Base-by-base conservation (phyloP, 805 yeast genomes). In the Starmerella cellae region DNA sequence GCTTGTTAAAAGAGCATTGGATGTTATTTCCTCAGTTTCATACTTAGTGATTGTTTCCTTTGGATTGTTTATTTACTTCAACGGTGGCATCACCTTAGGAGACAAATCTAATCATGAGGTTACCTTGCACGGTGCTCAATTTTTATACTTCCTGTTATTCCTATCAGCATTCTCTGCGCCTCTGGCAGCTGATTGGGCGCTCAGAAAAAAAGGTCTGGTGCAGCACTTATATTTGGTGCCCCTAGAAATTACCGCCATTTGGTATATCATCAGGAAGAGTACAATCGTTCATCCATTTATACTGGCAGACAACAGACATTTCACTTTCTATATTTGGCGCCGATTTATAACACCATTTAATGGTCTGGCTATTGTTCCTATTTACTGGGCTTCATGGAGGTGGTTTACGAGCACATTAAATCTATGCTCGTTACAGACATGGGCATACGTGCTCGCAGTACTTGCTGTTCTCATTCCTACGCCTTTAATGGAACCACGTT, bases 291-390 rank as follows among this genome's bases (percentile, higher is more conserved):
- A 91, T 59, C 96, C 96, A 6, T 91, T 88, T 59, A 60, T 91
- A 31, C 67, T 88, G 35, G 93, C 97, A 0, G 98, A 91, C 60
- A 91, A 91, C 63, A 73, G 98, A 53, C 98, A 91, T 60, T 84
- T 77, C 58, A 77, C 94, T 0, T 91, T 91, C 59, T 91, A 91
- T 60, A 62, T 91, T 29, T 82, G 82, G 73, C 73, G 76, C 43
- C 72, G 71, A 44, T 54, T 91, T 22, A 70, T 88, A 35, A 27
- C 45, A 8, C 46, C 44, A 6, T 16, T 14, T 14, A 21, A 27
- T 14, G 45, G 46, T 14, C 64, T 69, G 43, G 51, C 74, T 5
- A 57, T 77, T 48, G 66, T 78, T 1, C 85, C 93, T 3, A 60
- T 76, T 0, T 85, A 87, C 57, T 94, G 83, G 60, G 78, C 79